Conservation (phyloP, 352 stramenopile genomes). For the Pythium dissotocum region DNA sequence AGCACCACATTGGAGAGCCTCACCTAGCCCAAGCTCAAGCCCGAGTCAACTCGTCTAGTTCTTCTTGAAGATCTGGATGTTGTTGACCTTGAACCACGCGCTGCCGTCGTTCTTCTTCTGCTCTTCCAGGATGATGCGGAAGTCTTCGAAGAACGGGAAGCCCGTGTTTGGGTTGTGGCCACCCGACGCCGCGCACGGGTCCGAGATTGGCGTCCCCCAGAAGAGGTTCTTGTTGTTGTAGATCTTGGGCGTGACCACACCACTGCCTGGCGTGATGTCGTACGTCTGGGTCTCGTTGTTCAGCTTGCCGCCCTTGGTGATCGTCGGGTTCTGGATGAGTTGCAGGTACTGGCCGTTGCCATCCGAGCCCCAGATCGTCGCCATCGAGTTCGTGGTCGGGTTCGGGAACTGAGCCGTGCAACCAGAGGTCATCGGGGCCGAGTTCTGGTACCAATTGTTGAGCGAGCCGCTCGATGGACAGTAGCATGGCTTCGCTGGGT, state of each 20-base stretch:
- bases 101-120: slow-evolving; percentile 72
- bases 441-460: slow-evolving; percentile 55
- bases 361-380: slow-evolving; percentile 64
- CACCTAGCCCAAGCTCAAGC: no score
- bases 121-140: slow-evolving; percentile 73
- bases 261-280: slow-evolving; percentile 46
- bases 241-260: slow-evolving; percentile 60
- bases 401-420: slow-evolving; percentile 74
- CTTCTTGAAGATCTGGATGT: slow-evolving; percentile 74
- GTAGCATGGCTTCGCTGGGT: slow-evolving; percentile 46
- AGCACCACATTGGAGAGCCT: neutral
- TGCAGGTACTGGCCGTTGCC: slow-evolving; percentile 66
- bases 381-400: slow-evolving; percentile 57
- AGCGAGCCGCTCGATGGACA: slow-evolving; percentile 52
- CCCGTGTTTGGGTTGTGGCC: slow-evolving; percentile 65
- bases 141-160: slow-evolving; percentile 81
- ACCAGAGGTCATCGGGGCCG: slow-evolving; percentile 59
- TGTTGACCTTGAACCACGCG: slow-evolving; percentile 70
- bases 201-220: slow-evolving; percentile 53
- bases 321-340: slow-evolving; percentile 66
- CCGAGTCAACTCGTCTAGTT: slow-evolving; percentile 31
- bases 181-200: slow-evolving; percentile 41
- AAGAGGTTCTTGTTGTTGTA: slow-evolving; percentile 78
- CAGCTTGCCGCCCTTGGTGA: slow-evolving; percentile 60
- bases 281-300: slow-evolving; percentile 48